A percentile compares a stretch with the other conserved stretches of the same genome.
Evolutionary conservation across 129 eudicot species (phyloP).

Genomic region (Flaveria ramosissima): DNA sequence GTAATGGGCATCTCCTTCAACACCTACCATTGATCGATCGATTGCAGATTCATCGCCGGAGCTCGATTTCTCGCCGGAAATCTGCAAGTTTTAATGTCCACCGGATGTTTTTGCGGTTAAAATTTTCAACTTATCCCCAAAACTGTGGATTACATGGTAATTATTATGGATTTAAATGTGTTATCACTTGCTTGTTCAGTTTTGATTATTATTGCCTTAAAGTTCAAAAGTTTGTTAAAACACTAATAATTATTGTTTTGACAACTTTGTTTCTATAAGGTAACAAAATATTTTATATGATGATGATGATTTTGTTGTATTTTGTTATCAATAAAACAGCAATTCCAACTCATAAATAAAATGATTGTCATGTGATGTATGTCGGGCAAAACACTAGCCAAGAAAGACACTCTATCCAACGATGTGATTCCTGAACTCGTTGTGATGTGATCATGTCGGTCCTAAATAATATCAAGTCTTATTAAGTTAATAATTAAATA

Average conservation of each 20-base stretch:
- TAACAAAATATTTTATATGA: constrained; percentile 1
- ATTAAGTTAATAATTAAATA: not conserved
- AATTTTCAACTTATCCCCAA: no score
- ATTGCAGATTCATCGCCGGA: not conserved
- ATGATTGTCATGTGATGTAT: constrained; percentile 36
- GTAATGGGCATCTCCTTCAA: constrained; percentile 62
- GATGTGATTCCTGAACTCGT: not conserved
- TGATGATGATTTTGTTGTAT: not conserved
- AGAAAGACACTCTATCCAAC: not conserved
- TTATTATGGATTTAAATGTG: constrained; percentile 3
- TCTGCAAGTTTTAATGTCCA: no score
- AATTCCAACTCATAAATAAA: constrained; percentile 26
- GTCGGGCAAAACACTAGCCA: constrained; percentile 18
- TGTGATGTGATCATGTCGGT: not conserved
- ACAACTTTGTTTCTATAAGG: not conserved
- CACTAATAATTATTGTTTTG: not conserved
- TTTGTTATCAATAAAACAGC: constrained; percentile 11
- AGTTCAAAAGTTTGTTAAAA: not conserved
- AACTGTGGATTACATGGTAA: constrained; percentile 24
- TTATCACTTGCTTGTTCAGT: not conserved
- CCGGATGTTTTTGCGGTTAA: no score
- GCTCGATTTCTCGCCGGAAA: no score
- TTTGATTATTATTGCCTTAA: not conserved
- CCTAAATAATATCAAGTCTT: not conserved
- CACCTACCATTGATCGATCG: constrained; percentile 28